Evolutionary conservation across 371 early-diverging fungal genomes (phyloP).

Genomic region (Cokeromyces recurvatus): DNA sequence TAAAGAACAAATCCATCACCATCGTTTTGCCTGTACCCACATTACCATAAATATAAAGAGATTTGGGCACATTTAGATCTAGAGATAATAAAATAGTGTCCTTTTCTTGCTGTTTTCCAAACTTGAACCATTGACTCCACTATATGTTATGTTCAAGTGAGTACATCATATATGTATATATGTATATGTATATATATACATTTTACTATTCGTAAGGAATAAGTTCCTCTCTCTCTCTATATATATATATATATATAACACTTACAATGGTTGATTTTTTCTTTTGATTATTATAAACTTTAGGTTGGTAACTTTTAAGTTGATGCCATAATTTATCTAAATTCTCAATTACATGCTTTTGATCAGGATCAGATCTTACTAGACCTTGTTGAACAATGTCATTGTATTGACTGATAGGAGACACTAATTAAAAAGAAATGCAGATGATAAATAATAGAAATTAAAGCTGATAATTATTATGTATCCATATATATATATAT

Average conservation of each 20-base stretch:
- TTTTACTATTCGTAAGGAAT: too few relatives aligned
- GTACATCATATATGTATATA: too few relatives aligned
- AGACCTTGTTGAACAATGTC: slow-evolving; percentile 12
- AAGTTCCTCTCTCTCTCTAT: too few relatives aligned
- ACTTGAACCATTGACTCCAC: slow-evolving; percentile 20
- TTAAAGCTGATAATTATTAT: too few relatives aligned
- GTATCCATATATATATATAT: too few relatives aligned
- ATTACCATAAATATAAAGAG: slow-evolving; percentile 78
- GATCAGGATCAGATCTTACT: slow-evolving; percentile 15
- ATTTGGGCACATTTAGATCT: slow-evolving; percentile 36
- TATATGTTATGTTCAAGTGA: neutral
- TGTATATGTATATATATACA: too few relatives aligned
- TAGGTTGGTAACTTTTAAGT: slow-evolving; percentile 13
- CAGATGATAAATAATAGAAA: neutral
- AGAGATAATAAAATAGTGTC: neutral
- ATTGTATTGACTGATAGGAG: slow-evolving; percentile 19
- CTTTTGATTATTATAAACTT: slow-evolving; percentile 1
- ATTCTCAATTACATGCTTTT: slow-evolving; percentile 15
- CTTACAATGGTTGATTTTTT: slow-evolving; percentile 13
- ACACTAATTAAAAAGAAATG: too few relatives aligned
- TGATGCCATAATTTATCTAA: slow-evolving; percentile 19
- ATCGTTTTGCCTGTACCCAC: slow-evolving; percentile 93
- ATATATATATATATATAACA: too few relatives aligned
- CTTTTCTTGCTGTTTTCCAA: slow-evolving; percentile 4
- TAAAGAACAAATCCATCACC: slow-evolving; percentile 95